Evolutionary conservation across 345 rosid species (phyloP).

Genomic region (Rhodamnia argentea): DNA sequence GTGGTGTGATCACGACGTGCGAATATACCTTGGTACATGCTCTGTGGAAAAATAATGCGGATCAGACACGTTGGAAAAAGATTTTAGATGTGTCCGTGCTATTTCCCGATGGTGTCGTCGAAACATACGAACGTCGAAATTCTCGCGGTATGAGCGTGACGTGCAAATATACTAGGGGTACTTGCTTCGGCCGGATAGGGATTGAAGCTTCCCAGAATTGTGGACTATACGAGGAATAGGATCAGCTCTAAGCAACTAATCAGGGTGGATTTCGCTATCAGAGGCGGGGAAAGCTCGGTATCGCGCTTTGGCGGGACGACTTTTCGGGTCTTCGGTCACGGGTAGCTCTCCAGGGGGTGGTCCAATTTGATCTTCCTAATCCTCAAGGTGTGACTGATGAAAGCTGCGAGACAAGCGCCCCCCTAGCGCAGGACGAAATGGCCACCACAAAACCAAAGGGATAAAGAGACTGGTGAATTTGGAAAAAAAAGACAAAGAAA

Average conservation of each 20-base stretch:
- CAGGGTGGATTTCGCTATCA: too few species aligned
- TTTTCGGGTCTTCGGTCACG: background rate
- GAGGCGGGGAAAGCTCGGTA: background rate
- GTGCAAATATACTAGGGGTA: background rate
- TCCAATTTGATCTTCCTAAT: background rate
- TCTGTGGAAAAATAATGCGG: background rate
- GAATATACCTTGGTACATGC: background rate
- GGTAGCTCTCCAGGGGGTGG: background rate
- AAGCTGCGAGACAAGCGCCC: background rate
- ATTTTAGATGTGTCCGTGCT: background rate
- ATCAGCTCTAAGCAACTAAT: background rate
- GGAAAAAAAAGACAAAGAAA: background rate
- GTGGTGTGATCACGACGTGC: background rate
- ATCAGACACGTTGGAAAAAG: background rate
- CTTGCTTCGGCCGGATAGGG: background rate
- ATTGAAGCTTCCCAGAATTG: background rate
- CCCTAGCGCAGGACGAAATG: background rate
- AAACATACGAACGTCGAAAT: background rate
- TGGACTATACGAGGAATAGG: background rate
- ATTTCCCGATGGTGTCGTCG: background rate
- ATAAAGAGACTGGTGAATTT: background rate
- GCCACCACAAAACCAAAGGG: background rate
- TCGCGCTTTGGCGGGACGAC: background rate
- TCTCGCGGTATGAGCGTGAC: accelerated
- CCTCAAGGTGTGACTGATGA: background rate